Evolutionary conservation across 371 early-diverging fungal genomes (phyloP).

Genomic region (Rhizomucor miehei): DNA sequence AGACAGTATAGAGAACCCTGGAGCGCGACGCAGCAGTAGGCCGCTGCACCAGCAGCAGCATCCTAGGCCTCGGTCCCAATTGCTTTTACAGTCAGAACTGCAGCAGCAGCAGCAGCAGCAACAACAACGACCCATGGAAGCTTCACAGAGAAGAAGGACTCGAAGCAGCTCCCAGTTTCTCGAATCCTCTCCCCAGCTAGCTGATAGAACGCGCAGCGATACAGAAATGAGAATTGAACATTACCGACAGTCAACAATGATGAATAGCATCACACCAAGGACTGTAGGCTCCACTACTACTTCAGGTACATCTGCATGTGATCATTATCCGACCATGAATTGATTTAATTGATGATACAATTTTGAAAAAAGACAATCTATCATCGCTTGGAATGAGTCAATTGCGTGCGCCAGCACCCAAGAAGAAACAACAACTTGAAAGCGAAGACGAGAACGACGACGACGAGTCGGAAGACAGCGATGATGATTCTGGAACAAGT

Average conservation of each 20-base stretch:
- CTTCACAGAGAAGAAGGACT: slow-evolving; percentile 3
- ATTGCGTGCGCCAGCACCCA: too few species aligned
- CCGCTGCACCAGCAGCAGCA: slow-evolving; percentile 1
- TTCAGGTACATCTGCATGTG: too few species aligned
- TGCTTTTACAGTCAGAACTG: neutral
- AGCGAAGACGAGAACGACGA: slow-evolving; percentile 1
- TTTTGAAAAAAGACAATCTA: too few species aligned
- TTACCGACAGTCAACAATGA: too few species aligned
- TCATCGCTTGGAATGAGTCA: too few species aligned
- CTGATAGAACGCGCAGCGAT: neutral
- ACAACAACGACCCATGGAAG: neutral
- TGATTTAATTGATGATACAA: too few species aligned
- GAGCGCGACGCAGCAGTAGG: slow-evolving; percentile 4
- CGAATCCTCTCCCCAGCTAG: slow-evolving; percentile 12
- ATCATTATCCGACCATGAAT: too few species aligned
- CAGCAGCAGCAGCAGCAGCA: slow-evolving; percentile 2
- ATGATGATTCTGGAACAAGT: neutral
- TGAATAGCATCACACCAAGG: too few species aligned
- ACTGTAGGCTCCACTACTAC: too few species aligned
- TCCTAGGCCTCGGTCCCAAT: slow-evolving; percentile 5
- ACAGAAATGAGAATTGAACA: too few species aligned
- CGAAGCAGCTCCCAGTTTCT: slow-evolving; percentile 7
- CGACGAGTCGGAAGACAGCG: neutral
- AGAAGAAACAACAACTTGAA: too few species aligned
- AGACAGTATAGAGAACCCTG: slow-evolving; percentile 23